Conservation (phyloP, 129 eudicot genomes). For the Deinandra increscens region DNA sequence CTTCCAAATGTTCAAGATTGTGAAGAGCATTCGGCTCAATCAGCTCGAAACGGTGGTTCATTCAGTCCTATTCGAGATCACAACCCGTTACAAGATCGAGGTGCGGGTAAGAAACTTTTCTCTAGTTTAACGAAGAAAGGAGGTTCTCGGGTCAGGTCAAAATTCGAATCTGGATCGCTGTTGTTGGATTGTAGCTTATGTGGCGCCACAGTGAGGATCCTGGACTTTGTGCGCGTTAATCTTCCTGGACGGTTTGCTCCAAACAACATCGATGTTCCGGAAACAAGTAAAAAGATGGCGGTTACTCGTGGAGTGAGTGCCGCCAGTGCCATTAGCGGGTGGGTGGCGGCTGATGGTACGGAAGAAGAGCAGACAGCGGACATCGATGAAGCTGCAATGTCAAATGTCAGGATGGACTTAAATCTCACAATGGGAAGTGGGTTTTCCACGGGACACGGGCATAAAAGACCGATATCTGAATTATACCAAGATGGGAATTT, state of each 20-base stretch:
- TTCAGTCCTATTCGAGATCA: constrained; percentile 51
- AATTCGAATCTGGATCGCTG: constrained; percentile 73
- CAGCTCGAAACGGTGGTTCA: constrained; percentile 79
- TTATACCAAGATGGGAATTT: constrained; percentile 51
- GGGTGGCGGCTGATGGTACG: constrained; percentile 69
- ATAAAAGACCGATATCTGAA: constrained; percentile 43
- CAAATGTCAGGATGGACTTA: constrained; percentile 66
- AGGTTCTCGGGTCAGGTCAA: constrained; percentile 48
- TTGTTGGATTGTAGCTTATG: constrained; percentile 88
- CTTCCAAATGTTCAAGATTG: constrained; percentile 85
- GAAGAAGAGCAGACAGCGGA: constrained; percentile 74
- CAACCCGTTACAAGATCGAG: constrained; percentile 30
- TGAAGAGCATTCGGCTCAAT: constrained; percentile 97
- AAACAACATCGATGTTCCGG: constrained; percentile 67
- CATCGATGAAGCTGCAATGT: constrained; percentile 71
- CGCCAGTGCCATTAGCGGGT: constrained; percentile 84
- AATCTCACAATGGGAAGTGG: constrained; percentile 75
- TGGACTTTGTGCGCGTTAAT: constrained; percentile 72
- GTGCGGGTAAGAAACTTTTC: constrained; percentile 60
- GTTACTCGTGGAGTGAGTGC: constrained; percentile 85
- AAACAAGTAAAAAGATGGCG: constrained; percentile 71
- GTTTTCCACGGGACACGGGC: constrained; percentile 50
- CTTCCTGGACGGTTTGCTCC: constrained; percentile 77
- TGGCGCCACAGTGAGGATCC: constrained; percentile 88
- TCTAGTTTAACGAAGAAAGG: constrained; percentile 53